Conservation (phyloP, 495 filamentous ascomycete genomes). For the Annulohypoxylon moriforme region DNA sequence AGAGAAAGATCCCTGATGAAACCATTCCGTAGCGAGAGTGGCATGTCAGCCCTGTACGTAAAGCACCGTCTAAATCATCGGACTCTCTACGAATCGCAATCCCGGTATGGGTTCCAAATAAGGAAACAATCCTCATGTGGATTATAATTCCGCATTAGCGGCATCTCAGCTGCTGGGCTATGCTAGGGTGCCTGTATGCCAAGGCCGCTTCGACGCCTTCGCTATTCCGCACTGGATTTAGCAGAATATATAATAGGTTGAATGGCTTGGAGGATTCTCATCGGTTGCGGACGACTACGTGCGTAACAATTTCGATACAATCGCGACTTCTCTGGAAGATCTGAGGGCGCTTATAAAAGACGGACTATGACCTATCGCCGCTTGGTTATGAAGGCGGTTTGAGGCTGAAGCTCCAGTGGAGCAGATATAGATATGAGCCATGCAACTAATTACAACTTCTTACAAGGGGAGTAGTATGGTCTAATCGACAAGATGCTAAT, state of each 20-base stretch:
- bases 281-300: not conserved
- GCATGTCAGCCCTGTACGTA: slow-evolving; percentile 26
- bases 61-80: slow-evolving; percentile 13
- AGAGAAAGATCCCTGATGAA: slow-evolving; percentile 32
- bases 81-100: slow-evolving; percentile 28
- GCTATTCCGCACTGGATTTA: slow-evolving; percentile 20
- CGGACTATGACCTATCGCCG: not conserved
- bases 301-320: not conserved
- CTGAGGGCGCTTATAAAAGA: slow-evolving; percentile 14
- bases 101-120: slow-evolving; percentile 3
- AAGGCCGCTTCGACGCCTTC: slow-evolving; percentile 8
- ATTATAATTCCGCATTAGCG: slow-evolving; percentile 17
- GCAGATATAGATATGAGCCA: not conserved
- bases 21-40: slow-evolving; percentile 21
- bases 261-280: slow-evolving; percentile 22
- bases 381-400: slow-evolving; percentile 4
- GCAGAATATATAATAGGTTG: slow-evolving; percentile 9
- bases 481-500: not conserved
- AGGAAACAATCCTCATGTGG: slow-evolving; percentile 30
- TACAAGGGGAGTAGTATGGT: no score
- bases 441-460: not conserved
- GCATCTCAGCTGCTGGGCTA: slow-evolving; percentile 24
- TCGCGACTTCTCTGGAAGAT: not conserved
- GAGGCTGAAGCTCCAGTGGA: not conserved
- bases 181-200: slow-evolving; percentile 16